Evolutionary conservation across 306 rosid genomes (phyloP).

Genomic region (Alnus rubra): DNA sequence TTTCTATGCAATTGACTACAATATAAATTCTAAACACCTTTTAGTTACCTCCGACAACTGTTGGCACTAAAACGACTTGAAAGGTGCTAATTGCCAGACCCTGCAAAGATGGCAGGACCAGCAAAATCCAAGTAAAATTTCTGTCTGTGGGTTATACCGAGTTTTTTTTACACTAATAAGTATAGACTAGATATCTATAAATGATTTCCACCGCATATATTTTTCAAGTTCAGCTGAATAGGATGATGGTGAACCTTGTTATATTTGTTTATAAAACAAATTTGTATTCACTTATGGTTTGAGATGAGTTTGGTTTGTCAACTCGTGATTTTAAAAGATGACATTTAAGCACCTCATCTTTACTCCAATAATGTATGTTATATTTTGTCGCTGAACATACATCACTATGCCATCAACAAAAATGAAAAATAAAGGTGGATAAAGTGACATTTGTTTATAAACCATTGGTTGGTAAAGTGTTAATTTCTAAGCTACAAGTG

Average conservation of each 20-base stretch:
- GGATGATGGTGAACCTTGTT: background rate
- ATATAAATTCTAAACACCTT: conserved; percentile 24
- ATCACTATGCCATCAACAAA: background rate
- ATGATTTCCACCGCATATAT: background rate
- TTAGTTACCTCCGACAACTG: conserved; percentile 80
- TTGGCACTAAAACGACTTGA: conserved; percentile 96
- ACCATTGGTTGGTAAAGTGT: no score
- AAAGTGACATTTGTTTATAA: no score
- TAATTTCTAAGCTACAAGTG: background rate
- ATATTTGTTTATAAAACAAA: background rate
- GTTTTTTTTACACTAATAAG: background rate
- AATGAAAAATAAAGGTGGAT: no score
- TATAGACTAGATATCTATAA: conserved; percentile 7
- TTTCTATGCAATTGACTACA: conserved; percentile 15
- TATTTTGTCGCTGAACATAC: background rate
- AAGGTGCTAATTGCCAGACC: conserved; percentile 89
- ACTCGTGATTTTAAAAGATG: background rate
- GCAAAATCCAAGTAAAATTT: conserved; percentile 21
- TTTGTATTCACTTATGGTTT: background rate
- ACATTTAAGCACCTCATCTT: background rate
- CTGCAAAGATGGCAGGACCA: conserved; percentile 45
- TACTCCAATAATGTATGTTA: background rate
- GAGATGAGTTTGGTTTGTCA: background rate
- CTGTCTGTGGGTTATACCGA: background rate
- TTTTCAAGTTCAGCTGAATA: background rate